phyloP scores from a whole-genome alignment of 2,329 filamentous ascomycete genomes.

The Aspergillus pseudoterreus region DNA sequence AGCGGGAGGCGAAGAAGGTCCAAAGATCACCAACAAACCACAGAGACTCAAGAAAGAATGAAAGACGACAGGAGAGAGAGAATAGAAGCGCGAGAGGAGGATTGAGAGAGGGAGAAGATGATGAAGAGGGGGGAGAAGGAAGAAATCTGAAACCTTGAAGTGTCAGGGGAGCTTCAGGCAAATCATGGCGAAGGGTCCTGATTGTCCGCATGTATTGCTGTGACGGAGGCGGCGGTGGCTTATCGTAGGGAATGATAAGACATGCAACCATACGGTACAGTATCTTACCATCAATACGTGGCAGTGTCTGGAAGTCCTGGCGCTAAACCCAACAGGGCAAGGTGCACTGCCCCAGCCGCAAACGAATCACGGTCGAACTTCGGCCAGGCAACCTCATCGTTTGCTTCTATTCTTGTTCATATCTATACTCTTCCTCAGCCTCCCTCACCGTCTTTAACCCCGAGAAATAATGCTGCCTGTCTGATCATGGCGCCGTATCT shows the following conservation, averaged over 20 bases:
- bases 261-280: conserved; percentile 6
- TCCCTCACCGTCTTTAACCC: neutral
- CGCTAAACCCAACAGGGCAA: conserved; percentile 16
- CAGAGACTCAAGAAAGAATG: neutral
- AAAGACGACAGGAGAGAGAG: neutral
- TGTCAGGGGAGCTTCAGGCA: conserved; percentile 26
- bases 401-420: conserved; percentile 5
- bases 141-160: conserved; percentile 10
- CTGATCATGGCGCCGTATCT: conserved; percentile 41
- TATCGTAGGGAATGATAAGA: neutral
- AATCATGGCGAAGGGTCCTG: conserved; percentile 16
- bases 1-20: neutral
- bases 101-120: neutral
- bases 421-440: conserved; percentile 3
- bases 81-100: neutral
- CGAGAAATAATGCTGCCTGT: conserved; percentile 13
- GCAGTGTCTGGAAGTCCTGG: conserved; percentile 11
- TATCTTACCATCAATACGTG: neutral
- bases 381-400: conserved; percentile 4
- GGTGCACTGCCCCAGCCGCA: neutral
- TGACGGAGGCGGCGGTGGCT: conserved; percentile 3
- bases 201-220: conserved; percentile 10
- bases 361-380: neutral
- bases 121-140: conserved; percentile 6
- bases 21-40: neutral